A percentile compares a stretch with the other conserved stretches of the same genome.
Conservation (phyloP, 73 alveolate genomes). For the Stentor roeselii region DNA sequence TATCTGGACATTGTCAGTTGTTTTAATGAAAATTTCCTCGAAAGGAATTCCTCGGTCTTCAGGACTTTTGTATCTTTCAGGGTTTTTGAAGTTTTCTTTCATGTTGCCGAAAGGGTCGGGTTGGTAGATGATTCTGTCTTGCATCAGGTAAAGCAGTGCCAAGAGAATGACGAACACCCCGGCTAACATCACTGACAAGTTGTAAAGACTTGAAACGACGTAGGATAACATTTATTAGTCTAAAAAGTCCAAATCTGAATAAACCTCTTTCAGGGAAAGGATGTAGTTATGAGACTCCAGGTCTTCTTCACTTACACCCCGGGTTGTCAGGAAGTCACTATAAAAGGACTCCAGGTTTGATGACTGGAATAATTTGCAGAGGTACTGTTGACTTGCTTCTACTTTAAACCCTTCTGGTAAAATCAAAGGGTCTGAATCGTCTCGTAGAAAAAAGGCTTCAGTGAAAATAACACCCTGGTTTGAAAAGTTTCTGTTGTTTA, state of each 20-base stretch:
- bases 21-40: slow-evolving; percentile 56
- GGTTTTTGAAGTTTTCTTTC: slow-evolving; percentile 22
- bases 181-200: not conserved
- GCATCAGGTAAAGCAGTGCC: not conserved
- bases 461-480: not conserved
- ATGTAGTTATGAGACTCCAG: too few relatives aligned
- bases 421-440: too few relatives aligned
- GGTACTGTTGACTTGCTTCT: too few relatives aligned
- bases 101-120: not conserved
- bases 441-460: too few relatives aligned
- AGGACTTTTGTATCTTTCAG: slow-evolving; percentile 61
- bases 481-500: not conserved
- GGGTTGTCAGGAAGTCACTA: too few relatives aligned
- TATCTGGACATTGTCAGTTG: slow-evolving; percentile 42
- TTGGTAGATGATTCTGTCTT: not conserved
- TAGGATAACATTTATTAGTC: not conserved
- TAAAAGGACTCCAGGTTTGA: too few relatives aligned
- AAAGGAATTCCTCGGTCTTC: slow-evolving; percentile 53
- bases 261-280: too few relatives aligned
- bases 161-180: not conserved
- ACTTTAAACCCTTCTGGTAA: too few relatives aligned
- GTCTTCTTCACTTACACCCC: too few relatives aligned
- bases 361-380: too few relatives aligned
- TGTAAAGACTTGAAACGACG: not conserved
- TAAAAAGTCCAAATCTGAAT: too few relatives aligned